Base-by-base conservation (phyloP, 768 basidiomycete genomes). In the Amanita pallidorosea region DNA sequence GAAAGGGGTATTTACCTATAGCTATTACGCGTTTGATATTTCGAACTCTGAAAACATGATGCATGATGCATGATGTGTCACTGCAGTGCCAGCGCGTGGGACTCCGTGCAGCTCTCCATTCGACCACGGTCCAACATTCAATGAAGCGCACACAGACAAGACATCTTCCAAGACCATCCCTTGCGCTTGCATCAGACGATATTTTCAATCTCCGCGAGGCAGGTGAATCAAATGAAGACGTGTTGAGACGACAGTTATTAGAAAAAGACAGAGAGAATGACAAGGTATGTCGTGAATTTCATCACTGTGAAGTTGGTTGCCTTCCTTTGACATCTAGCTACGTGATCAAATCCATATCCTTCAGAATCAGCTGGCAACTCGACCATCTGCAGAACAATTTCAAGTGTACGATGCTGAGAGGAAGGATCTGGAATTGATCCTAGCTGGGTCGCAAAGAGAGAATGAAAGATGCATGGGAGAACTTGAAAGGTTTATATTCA, bases 401-500 rank as follows among this genome's bases (percentile, higher is more conserved):
- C 80, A 86, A 53, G 73, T 71, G 33, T 64, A 89, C 29, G 72
- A 84, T 63, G 81, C 79, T 58, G 88, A 90, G 56, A 80, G 81
- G 58, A 79, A 79, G 57, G 83, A 85, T 52, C 68, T 89, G 1
- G 88, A 89, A 35, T 69, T 91, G 15, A 69, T 91, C 3, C 65
- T 89, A 0, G 78, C 85, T 53, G 88, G 88, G 0, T 90, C 88
- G 0, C 87, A 89, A 55, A 70, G 87, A 45, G 89, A 92, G 68
- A 92, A 92, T 58, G 88, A 90, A 57, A 73, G 83, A 45, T 85
- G 82, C 55, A 90, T 91, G 88, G 72, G 77, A 0, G 86, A 89
- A 53, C 70, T 88, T 2, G 88, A 90, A 51, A 72, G 82, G 85
- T 17, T 44, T 12, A 43, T 37, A 43, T 37, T 7, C 6, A 5